phyloP scores from a whole-genome alignment of 371 early-diverging fungal species.

The Mucor indicus region DNA sequence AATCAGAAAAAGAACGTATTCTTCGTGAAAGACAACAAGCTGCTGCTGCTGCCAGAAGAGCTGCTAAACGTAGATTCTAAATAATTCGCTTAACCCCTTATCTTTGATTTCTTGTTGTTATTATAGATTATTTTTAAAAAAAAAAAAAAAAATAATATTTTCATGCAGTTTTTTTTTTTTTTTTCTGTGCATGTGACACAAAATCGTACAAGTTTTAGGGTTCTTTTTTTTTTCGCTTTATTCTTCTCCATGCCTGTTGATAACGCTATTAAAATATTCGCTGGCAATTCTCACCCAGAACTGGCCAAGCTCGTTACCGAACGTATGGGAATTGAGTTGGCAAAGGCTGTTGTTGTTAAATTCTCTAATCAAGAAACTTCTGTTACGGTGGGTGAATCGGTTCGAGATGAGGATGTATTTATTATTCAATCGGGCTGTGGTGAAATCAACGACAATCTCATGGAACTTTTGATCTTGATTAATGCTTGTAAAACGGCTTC shows the following conservation, averaged over 20 bases:
- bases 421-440: constrained; percentile 90
- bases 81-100: no score
- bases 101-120: no score
- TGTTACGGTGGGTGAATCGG: constrained; percentile 94
- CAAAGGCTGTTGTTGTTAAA: constrained; percentile 88
- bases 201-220: no score
- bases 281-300: constrained; percentile 96
- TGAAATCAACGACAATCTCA: constrained; percentile 91
- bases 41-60: constrained; percentile 45
- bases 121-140: no score
- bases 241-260: constrained; percentile 9
- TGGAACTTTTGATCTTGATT: constrained; percentile 96
- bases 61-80: constrained; percentile 49
- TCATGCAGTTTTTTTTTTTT: no score
- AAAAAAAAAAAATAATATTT: no score
- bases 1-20: constrained; percentile 41
- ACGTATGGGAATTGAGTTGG: constrained; percentile 85
- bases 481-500: constrained; percentile 96
- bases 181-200: no score
- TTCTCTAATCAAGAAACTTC: constrained; percentile 97
- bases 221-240: no score
- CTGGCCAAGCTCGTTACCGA: constrained; percentile 87
- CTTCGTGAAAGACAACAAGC: constrained; percentile 53
- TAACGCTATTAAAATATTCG: constrained; percentile 83
- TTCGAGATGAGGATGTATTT: constrained; percentile 90